Conservation (phyloP, 2,329 filamentous ascomycete genomes). For the Diaporthe australafricana region DNA sequence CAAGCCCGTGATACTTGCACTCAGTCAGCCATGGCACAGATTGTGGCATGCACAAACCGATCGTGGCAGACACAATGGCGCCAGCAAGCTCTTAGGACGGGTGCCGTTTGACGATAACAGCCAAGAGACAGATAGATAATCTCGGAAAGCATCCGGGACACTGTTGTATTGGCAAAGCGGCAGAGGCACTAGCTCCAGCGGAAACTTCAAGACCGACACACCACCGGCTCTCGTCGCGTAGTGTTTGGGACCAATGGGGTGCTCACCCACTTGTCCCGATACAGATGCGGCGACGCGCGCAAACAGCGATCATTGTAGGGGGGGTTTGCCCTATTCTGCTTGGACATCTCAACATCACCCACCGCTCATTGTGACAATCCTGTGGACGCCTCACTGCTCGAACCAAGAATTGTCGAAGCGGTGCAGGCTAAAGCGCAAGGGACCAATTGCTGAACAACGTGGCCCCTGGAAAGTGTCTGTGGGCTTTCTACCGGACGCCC, state of each 20-base stretch:
- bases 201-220: background rate
- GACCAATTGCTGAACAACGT: background rate
- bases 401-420: background rate
- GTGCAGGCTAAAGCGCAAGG: background rate
- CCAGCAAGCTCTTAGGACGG: background rate
- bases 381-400: background rate
- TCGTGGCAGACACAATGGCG: background rate
- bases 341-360: conserved; percentile 16
- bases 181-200: conserved; percentile 20
- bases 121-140: conserved; percentile 8
- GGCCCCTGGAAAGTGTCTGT: too few species aligned
- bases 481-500: background rate
- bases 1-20: background rate
- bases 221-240: background rate
- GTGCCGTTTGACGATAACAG: conserved; percentile 1
- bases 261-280: conserved; percentile 11
- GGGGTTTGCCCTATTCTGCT: conserved; percentile 1
- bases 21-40: background rate
- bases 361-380: background rate
- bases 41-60: background rate
- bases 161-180: conserved; percentile 18
- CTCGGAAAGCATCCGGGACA: conserved; percentile 19
- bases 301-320: conserved; percentile 5
- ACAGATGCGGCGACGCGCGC: conserved; percentile 18
- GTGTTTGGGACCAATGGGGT: conserved; percentile 14